Evolutionary conservation across 345 rosid genomes (phyloP).

Genomic region (Syzygium aqueum): DNA sequence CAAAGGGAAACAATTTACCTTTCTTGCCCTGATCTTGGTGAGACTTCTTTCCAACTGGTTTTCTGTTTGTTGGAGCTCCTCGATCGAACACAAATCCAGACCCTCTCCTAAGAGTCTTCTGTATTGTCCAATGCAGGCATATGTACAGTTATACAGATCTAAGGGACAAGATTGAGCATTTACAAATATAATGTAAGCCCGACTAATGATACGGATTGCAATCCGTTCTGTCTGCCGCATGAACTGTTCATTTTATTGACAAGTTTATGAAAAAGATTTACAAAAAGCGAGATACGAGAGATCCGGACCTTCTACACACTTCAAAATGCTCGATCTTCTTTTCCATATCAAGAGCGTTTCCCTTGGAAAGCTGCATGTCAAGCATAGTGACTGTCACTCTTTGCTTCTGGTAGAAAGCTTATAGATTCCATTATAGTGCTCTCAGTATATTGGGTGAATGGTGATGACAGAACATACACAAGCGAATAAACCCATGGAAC

Average conservation of each 20-base stretch:
- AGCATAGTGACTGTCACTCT: background rate
- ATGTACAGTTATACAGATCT: background rate
- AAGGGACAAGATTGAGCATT: background rate
- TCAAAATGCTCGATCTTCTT: constrained; percentile 67
- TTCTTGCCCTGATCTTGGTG: constrained; percentile 62
- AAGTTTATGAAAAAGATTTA: background rate
- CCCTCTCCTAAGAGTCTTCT: constrained; percentile 74
- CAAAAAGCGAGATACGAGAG: background rate
- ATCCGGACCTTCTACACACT: constrained; percentile 44
- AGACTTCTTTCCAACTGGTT: constrained; percentile 71
- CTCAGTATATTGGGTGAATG: background rate
- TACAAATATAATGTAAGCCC: background rate
- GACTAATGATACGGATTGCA: background rate
- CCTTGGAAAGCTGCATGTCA: constrained; percentile 32
- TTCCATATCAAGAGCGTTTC: constrained; percentile 32
- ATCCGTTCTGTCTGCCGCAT: background rate
- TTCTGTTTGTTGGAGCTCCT: constrained; percentile 64
- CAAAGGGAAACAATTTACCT: constrained; percentile 25
- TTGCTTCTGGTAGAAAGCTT: background rate
- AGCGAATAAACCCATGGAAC: background rate
- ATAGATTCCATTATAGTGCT: background rate
- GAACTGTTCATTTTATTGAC: background rate
- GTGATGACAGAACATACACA: background rate
- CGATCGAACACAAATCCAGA: constrained; percentile 50
- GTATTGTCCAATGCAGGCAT: background rate